Evolutionary conservation across 805 yeast genomes (phyloP).

Genomic region (Metschnikowia orientalis): DNA sequence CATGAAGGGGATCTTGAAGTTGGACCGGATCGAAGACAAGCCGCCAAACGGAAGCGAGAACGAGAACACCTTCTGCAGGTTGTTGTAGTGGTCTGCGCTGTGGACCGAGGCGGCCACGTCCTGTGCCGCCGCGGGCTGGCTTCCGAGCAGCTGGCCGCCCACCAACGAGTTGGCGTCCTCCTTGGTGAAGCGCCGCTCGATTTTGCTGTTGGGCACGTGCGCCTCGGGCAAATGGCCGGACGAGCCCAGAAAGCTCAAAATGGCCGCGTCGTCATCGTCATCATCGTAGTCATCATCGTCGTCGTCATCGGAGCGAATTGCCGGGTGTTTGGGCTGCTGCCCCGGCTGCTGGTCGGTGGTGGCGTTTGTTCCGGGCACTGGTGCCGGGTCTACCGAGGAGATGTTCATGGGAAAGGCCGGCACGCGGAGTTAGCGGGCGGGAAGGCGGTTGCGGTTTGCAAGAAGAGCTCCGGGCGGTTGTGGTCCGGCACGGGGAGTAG

Average conservation of each 20-base stretch:
- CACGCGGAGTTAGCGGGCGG: too few relatives aligned
- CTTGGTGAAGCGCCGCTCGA: slow-evolving; percentile 15
- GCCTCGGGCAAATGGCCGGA: neutral
- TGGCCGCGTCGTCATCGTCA: slow-evolving; percentile 1
- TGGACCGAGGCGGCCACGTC: neutral
- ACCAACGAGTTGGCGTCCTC: slow-evolving; percentile 45
- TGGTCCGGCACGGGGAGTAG: too few relatives aligned
- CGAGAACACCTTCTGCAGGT: slow-evolving; percentile 43
- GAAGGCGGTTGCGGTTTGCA: too few relatives aligned
- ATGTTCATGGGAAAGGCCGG: slow-evolving; percentile 4
- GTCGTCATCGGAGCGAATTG: slow-evolving; percentile 3
- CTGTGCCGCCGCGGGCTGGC: neutral
- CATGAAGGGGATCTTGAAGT: slow-evolving; percentile 22
- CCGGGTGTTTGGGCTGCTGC: neutral
- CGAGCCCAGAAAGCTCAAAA: neutral
- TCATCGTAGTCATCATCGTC: slow-evolving; percentile 3
- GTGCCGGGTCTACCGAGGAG: slow-evolving; percentile 4
- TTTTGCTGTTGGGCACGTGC: neutral
- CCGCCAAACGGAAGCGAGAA: slow-evolving; percentile 61
- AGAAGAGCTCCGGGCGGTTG: too few relatives aligned
- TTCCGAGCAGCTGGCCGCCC: slow-evolving; percentile 41
- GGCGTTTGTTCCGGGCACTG: slow-evolving; percentile 1
- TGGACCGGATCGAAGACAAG: slow-evolving; percentile 24
- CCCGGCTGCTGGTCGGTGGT: slow-evolving; percentile 1
- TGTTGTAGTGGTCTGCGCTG: neutral